These are phyloP conservation scores for Paraphaeosphaeria sporulosa DNA, from an alignment of 2,329 filamentous ascomycete species.

Conservation along the genomic window DNA sequence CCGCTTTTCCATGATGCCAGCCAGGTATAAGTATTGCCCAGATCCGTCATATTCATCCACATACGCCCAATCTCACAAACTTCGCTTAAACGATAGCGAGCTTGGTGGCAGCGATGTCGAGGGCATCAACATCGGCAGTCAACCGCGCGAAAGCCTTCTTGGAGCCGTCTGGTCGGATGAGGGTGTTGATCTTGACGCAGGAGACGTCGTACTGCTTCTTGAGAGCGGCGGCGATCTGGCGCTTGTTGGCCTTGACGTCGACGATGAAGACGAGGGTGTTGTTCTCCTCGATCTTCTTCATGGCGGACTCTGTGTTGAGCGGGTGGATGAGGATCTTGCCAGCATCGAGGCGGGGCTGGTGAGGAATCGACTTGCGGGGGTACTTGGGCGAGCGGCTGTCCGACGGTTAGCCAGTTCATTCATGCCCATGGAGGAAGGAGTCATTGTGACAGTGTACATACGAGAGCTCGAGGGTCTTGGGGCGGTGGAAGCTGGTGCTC, in stretches of 20 bases:
- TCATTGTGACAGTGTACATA: constrained; percentile 17
- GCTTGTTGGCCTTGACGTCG: constrained; percentile 92
- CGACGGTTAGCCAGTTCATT: neutral
- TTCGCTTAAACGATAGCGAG: constrained; percentile 87
- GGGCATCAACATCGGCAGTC: constrained; percentile 94
- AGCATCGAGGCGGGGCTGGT: constrained; percentile 91
- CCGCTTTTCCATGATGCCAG: constrained; percentile 36
- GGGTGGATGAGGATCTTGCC: constrained; percentile 97
- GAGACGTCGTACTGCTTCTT: constrained; percentile 99
- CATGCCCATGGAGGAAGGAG: neutral
- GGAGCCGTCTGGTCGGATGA: constrained; percentile 94
- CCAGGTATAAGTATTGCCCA: constrained; percentile 38
- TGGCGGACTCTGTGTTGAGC: constrained; percentile 98
- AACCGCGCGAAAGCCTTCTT: constrained; percentile 99
- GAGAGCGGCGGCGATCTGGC: constrained; percentile 96
- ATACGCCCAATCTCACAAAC: constrained; percentile 16
- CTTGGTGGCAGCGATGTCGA: constrained; percentile 99
- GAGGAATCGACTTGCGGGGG: constrained; percentile 92
- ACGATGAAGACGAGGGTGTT: constrained; percentile 99
- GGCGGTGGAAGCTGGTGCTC: constrained; percentile 95
- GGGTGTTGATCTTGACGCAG: constrained; percentile 98
- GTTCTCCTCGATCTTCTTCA: constrained; percentile 99
- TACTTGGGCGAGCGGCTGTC: constrained; percentile 83
- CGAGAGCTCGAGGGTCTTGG: constrained; percentile 93
- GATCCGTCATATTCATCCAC: constrained; percentile 37